Conservation (phyloP, 768 basidiomycete species). For the Russula sp. region DNA sequence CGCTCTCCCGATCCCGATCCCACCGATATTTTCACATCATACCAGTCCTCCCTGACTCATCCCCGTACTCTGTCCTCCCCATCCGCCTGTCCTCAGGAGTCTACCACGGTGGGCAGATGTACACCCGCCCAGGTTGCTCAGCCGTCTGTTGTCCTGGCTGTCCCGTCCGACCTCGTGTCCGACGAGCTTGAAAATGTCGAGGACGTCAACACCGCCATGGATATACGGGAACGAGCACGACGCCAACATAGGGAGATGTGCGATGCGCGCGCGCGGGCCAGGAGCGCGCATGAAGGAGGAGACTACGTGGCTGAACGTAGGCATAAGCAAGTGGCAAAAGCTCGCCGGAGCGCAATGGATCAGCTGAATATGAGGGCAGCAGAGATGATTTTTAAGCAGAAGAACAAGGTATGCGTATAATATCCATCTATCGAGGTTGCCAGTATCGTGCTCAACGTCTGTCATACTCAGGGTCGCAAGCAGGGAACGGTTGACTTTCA, state of each 20-base stretch:
- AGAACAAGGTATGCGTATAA: conserved; percentile 13
- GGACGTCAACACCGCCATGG: not conserved
- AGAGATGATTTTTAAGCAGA: not conserved
- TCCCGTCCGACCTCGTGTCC: not conserved
- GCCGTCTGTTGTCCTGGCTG: not conserved
- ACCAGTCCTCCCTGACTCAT: not conserved
- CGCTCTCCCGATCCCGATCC: not conserved
- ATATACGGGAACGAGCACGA: conserved; percentile 5
- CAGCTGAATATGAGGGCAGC: conserved; percentile 2
- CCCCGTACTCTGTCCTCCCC: not conserved
- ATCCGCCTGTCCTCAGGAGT: not conserved
- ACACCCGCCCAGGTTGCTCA: not conserved
- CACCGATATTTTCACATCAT: not conserved
- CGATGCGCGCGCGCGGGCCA: not conserved
- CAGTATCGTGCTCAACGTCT: not conserved
- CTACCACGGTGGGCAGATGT: not conserved
- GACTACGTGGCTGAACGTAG: not conserved
- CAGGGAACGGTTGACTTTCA: conserved; percentile 17
- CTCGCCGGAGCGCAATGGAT: not conserved
- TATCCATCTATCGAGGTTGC: not conserved
- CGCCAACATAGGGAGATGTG: not conserved
- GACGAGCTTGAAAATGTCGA: not conserved
- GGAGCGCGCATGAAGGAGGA: not conserved
- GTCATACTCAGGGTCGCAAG: not conserved
- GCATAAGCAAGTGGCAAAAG: not conserved